Evolutionary conservation across 1,284 basidiomycete species (phyloP).

Genomic region (Cryptococcus sp.): DNA sequence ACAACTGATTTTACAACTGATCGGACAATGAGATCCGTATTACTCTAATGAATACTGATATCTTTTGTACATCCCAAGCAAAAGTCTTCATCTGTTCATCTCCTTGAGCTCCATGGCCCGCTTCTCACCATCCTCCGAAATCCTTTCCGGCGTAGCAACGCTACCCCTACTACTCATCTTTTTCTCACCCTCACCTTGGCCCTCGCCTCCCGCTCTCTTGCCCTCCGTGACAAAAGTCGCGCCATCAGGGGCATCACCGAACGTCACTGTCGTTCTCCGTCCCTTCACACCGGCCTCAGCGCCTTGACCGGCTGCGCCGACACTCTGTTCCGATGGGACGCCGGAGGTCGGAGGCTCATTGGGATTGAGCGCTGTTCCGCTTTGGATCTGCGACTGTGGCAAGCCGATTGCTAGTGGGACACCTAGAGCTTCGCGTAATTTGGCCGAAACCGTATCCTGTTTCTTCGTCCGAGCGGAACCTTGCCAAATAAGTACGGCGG

Average conservation of each 20-base stretch:
- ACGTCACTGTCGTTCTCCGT: slow-evolving; percentile 9
- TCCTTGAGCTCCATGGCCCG: not conserved
- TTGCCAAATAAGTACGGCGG: slow-evolving; percentile 74
- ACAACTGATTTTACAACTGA: too few species aligned
- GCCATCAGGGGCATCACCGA: slow-evolving; percentile 2
- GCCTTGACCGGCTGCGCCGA: not conserved
- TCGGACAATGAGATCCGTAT: too few species aligned
- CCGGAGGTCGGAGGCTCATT: slow-evolving; percentile 4
- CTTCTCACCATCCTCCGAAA: not conserved
- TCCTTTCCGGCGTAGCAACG: slow-evolving; percentile 4
- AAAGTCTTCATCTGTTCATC: not conserved
- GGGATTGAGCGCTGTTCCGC: not conserved
- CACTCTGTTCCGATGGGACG: slow-evolving; percentile 7
- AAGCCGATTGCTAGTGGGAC: slow-evolving; percentile 29
- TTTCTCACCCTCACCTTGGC: slow-evolving; percentile 6
- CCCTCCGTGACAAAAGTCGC: not conserved
- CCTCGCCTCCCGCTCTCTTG: not conserved
- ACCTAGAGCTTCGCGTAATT: slow-evolving; percentile 69
- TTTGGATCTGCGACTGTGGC: slow-evolving; percentile 2
- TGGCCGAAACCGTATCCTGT: slow-evolving; percentile 68
- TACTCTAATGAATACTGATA: too few species aligned
- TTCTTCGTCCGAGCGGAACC: slow-evolving; percentile 78
- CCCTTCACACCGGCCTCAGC: not conserved
- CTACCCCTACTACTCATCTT: slow-evolving; percentile 4
- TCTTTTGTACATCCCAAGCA: too few species aligned